phyloP scores from a whole-genome alignment of 2,329 filamentous ascomycete species.

The Diplodia scrobiculata region DNA sequence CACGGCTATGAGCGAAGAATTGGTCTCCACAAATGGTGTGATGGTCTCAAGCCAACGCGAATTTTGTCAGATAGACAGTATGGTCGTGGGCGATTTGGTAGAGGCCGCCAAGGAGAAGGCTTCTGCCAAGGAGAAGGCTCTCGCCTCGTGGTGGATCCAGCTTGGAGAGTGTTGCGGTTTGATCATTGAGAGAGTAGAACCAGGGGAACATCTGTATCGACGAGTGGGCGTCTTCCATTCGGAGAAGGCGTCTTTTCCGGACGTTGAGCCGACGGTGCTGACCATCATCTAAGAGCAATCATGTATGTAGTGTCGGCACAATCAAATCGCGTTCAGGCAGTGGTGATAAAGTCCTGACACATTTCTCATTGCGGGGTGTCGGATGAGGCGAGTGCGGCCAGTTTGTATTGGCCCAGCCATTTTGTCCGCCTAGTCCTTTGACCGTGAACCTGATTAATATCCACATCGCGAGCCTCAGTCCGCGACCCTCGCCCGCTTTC shows the following conservation, averaged over 20 bases:
- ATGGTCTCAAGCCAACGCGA: neutral
- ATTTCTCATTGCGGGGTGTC: neutral
- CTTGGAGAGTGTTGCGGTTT: neutral
- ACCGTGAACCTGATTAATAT: neutral
- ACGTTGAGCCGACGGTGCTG: neutral
- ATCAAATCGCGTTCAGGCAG: neutral
- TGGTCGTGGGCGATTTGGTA: neutral
- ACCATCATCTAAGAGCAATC: neutral
- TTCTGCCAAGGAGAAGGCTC: neutral
- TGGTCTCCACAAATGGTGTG: neutral
- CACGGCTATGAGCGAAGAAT: neutral
- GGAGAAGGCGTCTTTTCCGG: neutral
- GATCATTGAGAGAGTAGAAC: neutral
- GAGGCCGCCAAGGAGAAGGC: neutral
- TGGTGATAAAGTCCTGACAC: neutral
- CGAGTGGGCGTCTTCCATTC: neutral
- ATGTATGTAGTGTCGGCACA: neutral
- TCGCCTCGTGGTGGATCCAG: neutral
- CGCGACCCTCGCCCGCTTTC: slow-evolving; percentile 49
- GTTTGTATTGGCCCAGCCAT: neutral
- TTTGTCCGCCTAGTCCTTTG: too few species aligned
- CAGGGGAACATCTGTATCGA: neutral
- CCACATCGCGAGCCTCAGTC: slow-evolving; percentile 2
- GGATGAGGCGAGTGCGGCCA: neutral
- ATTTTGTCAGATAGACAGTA: neutral